These are phyloP conservation scores for Fomitopsis pulvina DNA, from an alignment of 768 basidiomycete genomes.

Conservation along the genomic window DNA sequence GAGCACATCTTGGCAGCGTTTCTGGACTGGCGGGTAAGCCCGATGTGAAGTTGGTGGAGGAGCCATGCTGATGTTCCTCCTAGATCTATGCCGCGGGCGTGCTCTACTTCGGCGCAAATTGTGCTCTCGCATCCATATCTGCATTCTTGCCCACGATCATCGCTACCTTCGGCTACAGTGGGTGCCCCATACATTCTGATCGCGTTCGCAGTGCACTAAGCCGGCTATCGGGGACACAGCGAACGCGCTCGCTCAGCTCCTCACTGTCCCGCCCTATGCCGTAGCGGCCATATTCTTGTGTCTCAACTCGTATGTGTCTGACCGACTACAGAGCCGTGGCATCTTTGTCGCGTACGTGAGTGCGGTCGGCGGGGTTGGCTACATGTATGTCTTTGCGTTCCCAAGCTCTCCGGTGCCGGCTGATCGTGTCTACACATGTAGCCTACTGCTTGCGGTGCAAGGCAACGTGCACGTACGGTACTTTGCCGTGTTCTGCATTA, in stretches of 20 bases:
- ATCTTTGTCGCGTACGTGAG: slow-evolving; percentile 39
- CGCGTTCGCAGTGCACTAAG: slow-evolving; percentile 1
- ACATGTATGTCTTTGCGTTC: slow-evolving; percentile 39
- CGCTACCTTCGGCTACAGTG: slow-evolving; percentile 64
- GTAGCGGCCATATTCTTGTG: slow-evolving; percentile 61
- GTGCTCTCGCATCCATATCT: slow-evolving; percentile 70
- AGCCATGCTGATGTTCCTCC: not conserved
- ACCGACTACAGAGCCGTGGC: slow-evolving; percentile 58
- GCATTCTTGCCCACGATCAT: slow-evolving; percentile 85
- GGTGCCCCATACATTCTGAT: slow-evolving; percentile 19
- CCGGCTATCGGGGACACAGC: too few species aligned
- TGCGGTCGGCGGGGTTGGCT: slow-evolving; percentile 49
- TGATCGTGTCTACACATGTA: slow-evolving; percentile 17
- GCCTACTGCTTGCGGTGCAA: slow-evolving; percentile 49
- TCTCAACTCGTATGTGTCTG: slow-evolving; percentile 53
- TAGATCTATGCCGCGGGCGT: slow-evolving; percentile 61
- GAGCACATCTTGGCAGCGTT: slow-evolving; percentile 60
- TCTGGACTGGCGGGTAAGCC: slow-evolving; percentile 51
- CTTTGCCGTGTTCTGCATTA: slow-evolving; percentile 74
- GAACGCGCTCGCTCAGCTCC: slow-evolving; percentile 58
- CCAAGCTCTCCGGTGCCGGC: not conserved
- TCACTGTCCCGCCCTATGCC: slow-evolving; percentile 80
- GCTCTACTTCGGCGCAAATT: slow-evolving; percentile 75
- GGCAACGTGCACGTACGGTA: slow-evolving; percentile 59
- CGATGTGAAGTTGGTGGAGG: not conserved